These are phyloP conservation scores for Colletotrichum gloeosporioides DNA, from an alignment of 2,329 filamentous ascomycete species.

Conservation along the genomic window DNA sequence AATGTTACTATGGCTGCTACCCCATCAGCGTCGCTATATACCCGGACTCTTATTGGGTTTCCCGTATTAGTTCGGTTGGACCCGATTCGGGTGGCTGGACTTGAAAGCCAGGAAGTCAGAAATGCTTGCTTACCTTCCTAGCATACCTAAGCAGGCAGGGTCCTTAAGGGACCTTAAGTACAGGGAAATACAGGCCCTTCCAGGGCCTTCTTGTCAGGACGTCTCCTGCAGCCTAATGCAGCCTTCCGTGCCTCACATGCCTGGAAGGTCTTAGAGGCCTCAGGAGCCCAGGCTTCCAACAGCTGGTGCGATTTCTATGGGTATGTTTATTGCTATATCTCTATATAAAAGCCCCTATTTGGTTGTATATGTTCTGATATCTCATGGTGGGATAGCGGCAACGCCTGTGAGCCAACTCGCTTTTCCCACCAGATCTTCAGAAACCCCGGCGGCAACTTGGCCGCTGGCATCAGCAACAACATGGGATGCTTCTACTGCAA, in stretches of 20 bases:
- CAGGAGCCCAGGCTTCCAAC: no score
- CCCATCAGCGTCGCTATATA: not conserved
- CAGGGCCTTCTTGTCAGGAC: no score
- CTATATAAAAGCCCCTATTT: fast-evolving
- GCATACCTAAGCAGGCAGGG: no score
- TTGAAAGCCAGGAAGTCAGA: no score
- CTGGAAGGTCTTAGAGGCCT: no score
- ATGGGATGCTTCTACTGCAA: constrained; percentile 1
- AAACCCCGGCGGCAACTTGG: not conserved
- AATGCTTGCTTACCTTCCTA: no score
- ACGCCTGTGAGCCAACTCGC: not conserved
- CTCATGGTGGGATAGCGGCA: not conserved
- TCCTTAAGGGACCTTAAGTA: no score
- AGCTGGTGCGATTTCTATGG: not conserved
- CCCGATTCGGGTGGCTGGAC: fast-evolving
- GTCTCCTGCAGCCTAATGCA: no score
- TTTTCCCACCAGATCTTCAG: not conserved
- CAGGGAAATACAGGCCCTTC: no score
- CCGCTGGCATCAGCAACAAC: not conserved
- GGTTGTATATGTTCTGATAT: fast-evolving
- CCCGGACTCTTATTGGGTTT: not conserved
- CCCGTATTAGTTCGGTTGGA: not conserved
- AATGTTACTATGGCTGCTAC: not conserved
- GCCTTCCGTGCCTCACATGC: no score
- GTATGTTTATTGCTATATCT: not conserved